Conservation (phyloP, 805 yeast species). For the Komagataella mondaviorum region DNA sequence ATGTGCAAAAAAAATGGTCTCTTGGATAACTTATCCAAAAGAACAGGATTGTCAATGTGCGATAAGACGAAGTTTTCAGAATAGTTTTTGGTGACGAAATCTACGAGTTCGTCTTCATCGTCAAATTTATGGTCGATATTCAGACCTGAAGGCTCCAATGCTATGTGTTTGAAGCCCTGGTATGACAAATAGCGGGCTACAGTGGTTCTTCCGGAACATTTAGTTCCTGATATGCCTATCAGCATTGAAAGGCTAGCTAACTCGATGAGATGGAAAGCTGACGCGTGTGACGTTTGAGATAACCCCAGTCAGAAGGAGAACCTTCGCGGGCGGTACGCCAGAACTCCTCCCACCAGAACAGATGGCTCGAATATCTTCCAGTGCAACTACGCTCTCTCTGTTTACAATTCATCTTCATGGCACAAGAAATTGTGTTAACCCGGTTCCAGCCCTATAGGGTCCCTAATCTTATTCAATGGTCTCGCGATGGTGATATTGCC, state of each 20-base stretch:
- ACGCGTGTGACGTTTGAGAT: background rate
- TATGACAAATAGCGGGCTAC: slow-evolving; percentile 39
- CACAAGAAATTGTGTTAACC: background rate
- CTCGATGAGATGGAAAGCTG: background rate
- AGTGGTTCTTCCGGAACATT: slow-evolving; percentile 53
- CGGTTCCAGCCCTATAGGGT: background rate
- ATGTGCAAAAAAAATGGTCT: slow-evolving; percentile 80
- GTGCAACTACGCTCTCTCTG: background rate
- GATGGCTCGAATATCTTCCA: background rate
- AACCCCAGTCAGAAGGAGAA: background rate
- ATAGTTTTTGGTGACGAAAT: slow-evolving; percentile 59
- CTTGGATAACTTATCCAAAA: slow-evolving; percentile 35
- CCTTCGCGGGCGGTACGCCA: background rate
- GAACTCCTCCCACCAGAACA: background rate
- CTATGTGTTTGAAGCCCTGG: slow-evolving; percentile 35
- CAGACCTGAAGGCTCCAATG: slow-evolving; percentile 10
- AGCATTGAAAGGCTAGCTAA: slow-evolving; percentile 30
- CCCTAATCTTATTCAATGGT: background rate
- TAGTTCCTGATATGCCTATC: slow-evolving; percentile 62
- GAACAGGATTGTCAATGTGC: slow-evolving; percentile 27
- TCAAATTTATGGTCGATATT: slow-evolving; percentile 18
- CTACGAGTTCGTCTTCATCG: slow-evolving; percentile 30
- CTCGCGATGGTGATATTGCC: background rate
- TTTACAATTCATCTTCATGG: background rate
- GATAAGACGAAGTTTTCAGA: slow-evolving; percentile 43